These are phyloP conservation scores for Nitzschia sp. DNA, from an alignment of 108 stramenopile species.

Conservation along the genomic window DNA sequence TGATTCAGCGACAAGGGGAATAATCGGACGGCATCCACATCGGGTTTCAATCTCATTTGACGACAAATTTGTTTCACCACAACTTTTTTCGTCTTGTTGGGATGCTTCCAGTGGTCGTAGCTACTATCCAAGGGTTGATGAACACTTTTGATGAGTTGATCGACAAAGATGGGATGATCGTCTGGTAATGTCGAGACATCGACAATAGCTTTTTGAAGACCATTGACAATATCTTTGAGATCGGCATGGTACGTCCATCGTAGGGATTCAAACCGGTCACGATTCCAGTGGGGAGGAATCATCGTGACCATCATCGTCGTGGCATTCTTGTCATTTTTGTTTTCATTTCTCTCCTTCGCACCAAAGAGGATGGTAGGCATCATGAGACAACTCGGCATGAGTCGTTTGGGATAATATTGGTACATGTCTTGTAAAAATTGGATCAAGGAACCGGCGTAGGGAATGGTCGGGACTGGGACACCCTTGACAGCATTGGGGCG, in stretches of 20 bases:
- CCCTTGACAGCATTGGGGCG: not conserved
- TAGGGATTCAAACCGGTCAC: conserved; percentile 33
- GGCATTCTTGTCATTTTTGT: conserved; percentile 4
- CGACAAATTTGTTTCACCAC: conserved; percentile 21
- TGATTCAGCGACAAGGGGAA: conserved; percentile 35
- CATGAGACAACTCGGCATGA: conserved; percentile 21
- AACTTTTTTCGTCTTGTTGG: too few species aligned
- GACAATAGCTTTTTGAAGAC: conserved; percentile 25
- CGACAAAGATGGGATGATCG: conserved; percentile 22
- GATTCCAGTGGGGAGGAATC: conserved; percentile 15
- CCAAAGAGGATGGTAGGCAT: conserved; percentile 32
- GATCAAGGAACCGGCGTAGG: conserved; percentile 11
- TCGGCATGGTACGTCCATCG: conserved; percentile 43
- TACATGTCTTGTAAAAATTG: conserved; percentile 12
- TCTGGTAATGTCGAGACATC: conserved; percentile 26
- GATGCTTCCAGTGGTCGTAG: not conserved
- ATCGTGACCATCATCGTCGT: not conserved
- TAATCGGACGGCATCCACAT: conserved; percentile 9
- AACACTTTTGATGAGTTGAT: conserved; percentile 18
- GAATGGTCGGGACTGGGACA: not conserved
- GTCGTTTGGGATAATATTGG: conserved; percentile 19
- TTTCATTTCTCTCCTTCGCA: not conserved
- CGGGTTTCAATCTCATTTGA: conserved; percentile 13
- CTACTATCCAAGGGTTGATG: conserved; percentile 28
- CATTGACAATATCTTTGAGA: conserved; percentile 19